Evolutionary conservation across 2,329 filamentous ascomycete species (phyloP), one percentile per base, ranked within the genome.

Genomic region (Pseudocercospora vitis): DNA sequence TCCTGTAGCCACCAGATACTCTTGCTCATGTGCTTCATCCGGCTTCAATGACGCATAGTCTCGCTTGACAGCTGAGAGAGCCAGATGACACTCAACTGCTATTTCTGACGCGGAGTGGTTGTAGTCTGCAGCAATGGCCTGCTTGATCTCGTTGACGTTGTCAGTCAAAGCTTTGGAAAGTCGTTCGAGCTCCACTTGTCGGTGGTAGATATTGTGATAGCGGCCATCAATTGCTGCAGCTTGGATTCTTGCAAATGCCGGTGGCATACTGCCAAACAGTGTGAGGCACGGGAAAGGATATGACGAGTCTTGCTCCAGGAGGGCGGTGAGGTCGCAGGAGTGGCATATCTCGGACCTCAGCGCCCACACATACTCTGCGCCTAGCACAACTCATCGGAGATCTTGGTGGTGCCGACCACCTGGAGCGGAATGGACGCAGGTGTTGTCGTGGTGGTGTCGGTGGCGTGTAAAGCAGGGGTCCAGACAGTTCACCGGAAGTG

Each of bases 161-260:
- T 66, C 61, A 2, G 69, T 64, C 7, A 80, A 58, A 2, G 59
- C 58, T 19, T 71, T 65, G 55, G 77, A 74, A 0, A 81, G 69
- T 2, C 58, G 61, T 52, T 76, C 70, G 7, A 80, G 68, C 59
- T 80, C 73, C 28, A 71, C 70, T 59, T 76, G 75, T 8, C 74
- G 70, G 54, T 76, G 77, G 53, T 71, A 72, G n/a, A 74, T 58
- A 55, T 76, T 80, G 42, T 73, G 68, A 8, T 72, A 70, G 45
- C 76, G 71, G 21, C 73, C 73, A 46, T 79, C 75, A 7, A 75
- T 72, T 8, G 74, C 71, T 7, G 76, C 73, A 4, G 72, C 71
- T 46, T 71, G 67, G 9, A 78, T 60, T 23, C 58, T 60, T 48
- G 62, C 63, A 33, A 71, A 72, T 50, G 52, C 49, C 24, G 55